phyloP scores from a whole-genome alignment of 805 yeast genomes.

The Monosporozyma servazzii region DNA sequence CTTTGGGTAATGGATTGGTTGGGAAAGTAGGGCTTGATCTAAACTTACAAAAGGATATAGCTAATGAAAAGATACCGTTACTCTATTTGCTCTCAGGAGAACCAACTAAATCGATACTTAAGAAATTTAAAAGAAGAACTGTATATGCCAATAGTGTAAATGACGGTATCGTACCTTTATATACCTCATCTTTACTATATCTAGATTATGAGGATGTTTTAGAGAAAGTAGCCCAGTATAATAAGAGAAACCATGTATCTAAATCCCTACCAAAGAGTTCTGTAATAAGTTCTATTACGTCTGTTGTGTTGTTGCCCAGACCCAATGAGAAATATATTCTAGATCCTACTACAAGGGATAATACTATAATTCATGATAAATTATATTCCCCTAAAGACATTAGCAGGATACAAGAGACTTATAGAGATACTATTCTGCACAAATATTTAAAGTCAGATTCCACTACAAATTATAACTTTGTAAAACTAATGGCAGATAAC shows the following conservation, averaged over 20 bases:
- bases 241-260: conserved; percentile 1
- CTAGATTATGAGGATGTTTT: conserved; percentile 51
- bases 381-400: conserved; percentile 41
- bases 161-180: conserved; percentile 75
- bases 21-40: conserved; percentile 77
- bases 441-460: conserved; percentile 6
- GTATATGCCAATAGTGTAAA: conserved; percentile 65
- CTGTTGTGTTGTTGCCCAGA: conserved; percentile 51
- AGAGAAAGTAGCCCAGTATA: conserved; percentile 22
- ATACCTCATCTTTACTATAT: conserved; percentile 61
- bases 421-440: conserved; percentile 22
- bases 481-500: conserved; percentile 74
- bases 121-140: conserved; percentile 52
- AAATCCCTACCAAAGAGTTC: conserved; percentile 37
- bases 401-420: neutral
- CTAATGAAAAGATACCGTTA: conserved; percentile 40
- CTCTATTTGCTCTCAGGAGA: conserved; percentile 56
- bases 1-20: conserved; percentile 60
- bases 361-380: conserved; percentile 54
- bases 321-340: conserved; percentile 48
- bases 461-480: conserved; percentile 66
- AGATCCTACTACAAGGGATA: conserved; percentile 47
- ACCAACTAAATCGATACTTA: conserved; percentile 44
- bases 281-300: conserved; percentile 53
- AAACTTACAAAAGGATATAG: conserved; percentile 40